These are phyloP conservation scores for Tolypocladium tropicale DNA, from an alignment of 2,329 filamentous ascomycete genomes.

Conservation along the genomic window DNA sequence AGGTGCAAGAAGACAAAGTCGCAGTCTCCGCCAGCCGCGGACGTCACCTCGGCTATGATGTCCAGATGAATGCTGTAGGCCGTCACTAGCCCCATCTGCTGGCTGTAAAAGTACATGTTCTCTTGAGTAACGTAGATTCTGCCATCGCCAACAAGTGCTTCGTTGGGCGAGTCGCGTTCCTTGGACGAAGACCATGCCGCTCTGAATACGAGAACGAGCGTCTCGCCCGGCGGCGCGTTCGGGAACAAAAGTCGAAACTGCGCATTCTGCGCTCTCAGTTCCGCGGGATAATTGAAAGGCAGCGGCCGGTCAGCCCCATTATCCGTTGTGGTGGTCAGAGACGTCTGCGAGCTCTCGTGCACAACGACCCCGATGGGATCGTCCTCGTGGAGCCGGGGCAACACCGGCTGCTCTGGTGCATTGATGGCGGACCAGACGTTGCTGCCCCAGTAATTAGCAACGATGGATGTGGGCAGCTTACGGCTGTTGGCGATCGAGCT, in stretches of 20 bases:
- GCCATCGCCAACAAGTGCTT: constrained; percentile 48
- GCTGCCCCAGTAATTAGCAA: constrained; percentile 92
- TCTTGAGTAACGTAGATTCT: constrained; percentile 80
- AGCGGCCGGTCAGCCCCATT: constrained; percentile 43
- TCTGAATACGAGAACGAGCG: constrained; percentile 82
- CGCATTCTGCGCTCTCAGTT: constrained; percentile 76
- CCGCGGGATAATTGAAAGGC: constrained; percentile 67
- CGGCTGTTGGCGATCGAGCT: constrained; percentile 57
- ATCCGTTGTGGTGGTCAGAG: constrained; percentile 11
- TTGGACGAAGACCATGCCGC: constrained; percentile 65
- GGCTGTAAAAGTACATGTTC: constrained; percentile 92
- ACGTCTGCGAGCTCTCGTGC: constrained; percentile 17
- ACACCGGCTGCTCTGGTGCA: constrained; percentile 15
- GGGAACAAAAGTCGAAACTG: constrained; percentile 92
- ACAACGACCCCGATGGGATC: constrained; percentile 31
- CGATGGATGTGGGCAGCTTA: constrained; percentile 70
- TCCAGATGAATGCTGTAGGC: constrained; percentile 68
- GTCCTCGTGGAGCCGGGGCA: constrained; percentile 24
- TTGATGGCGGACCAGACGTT: constrained; percentile 53
- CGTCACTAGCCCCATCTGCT: constrained; percentile 83
- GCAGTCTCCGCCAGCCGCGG: constrained; percentile 79
- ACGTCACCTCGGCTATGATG: constrained; percentile 78
- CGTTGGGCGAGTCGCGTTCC: constrained; percentile 29
- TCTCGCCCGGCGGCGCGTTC: constrained; percentile 64
- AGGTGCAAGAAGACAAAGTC: constrained; percentile 86